Evolutionary conservation across 2,329 filamentous ascomycete genomes (phyloP), one percentile per base, ranked within the genome.

Genomic region (Sordariomycetes sp.): DNA sequence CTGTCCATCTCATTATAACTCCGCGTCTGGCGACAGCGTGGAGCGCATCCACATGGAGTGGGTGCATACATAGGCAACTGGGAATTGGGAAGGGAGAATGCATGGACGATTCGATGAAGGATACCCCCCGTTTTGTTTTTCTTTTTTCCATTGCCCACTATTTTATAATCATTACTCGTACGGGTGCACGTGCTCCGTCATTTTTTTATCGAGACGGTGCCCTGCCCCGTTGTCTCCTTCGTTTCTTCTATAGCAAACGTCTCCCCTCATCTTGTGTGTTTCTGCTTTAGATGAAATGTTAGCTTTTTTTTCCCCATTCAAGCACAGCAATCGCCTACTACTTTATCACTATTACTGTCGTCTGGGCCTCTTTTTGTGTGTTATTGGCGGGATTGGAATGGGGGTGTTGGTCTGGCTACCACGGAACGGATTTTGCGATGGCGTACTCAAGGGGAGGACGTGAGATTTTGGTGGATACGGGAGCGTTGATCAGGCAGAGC

Each of bases 81-180:
- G 60, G 58, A 59, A 60, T 59, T 54, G 56, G 60, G 58, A 57
- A 63, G 68, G 68, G 65, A 71, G 70, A 72, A 72, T 71, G 71
- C 64, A 71, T 72, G 71, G 68, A 73, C 65, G 71, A 73, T 67
- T 69, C 65, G 67, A 69, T 64, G 71, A 74, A 67, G 72, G 70
- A 74, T 74, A 73, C 71, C 71, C 70, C 65, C 64, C 62, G 61
- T 58, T 59, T 58, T 51, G 54, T 62, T 60, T 60, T 60, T 56
- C 54, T 58, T 54, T 54, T 54, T 57, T 60, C 59, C 53, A 28
- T 35, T 61, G 52, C 35, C 20, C 35, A 32, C 50, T 48, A 39
- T 36, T 17, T 56, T 32, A 32, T 32, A 32, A 34, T 17, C 50
- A 17, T 56, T 35, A 8, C 36, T n/a, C n/a, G 24, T 4, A 48